These are phyloP conservation scores for Fraxinus excelsior DNA, from an alignment of 257 asterid species.

Conservation along the genomic window DNA sequence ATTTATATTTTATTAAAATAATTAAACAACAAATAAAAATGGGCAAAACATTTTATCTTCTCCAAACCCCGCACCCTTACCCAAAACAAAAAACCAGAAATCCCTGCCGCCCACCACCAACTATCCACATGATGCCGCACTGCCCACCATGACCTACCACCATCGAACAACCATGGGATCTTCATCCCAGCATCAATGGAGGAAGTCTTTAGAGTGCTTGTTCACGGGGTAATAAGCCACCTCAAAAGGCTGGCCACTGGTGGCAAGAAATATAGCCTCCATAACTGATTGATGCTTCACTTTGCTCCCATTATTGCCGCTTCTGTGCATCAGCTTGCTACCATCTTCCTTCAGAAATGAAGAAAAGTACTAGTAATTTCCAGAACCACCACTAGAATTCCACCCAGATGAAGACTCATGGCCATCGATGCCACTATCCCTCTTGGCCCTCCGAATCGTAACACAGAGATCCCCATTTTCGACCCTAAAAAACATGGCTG, in stretches of 20 bases:
- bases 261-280: constrained; percentile 50
- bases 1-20: too few relatives aligned
- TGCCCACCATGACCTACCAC: constrained; percentile 52
- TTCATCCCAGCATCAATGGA: constrained; percentile 45
- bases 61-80: too few relatives aligned
- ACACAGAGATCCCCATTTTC: too few relatives aligned
- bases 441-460: too few relatives aligned
- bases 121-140: too few relatives aligned
- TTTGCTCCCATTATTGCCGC: constrained; percentile 34
- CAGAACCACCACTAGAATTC: too few relatives aligned
- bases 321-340: not conserved
- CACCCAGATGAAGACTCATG: too few relatives aligned
- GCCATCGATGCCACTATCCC: constrained; percentile 20
- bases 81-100: too few relatives aligned
- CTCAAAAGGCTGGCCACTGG: constrained; percentile 48
- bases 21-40: too few relatives aligned
- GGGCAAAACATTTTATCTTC: too few relatives aligned
- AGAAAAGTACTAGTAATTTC: too few relatives aligned
- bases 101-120: too few relatives aligned
- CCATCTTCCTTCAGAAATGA: constrained; percentile 34
- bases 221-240: constrained; percentile 6
- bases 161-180: constrained; percentile 45
- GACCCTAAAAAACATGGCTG: constrained; percentile 49
- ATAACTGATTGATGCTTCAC: constrained; percentile 48
- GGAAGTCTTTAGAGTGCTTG: constrained; percentile 48